These are phyloP conservation scores for Medicago ruthenica DNA, from an alignment of 306 rosid species.

Conservation along the genomic window DNA sequence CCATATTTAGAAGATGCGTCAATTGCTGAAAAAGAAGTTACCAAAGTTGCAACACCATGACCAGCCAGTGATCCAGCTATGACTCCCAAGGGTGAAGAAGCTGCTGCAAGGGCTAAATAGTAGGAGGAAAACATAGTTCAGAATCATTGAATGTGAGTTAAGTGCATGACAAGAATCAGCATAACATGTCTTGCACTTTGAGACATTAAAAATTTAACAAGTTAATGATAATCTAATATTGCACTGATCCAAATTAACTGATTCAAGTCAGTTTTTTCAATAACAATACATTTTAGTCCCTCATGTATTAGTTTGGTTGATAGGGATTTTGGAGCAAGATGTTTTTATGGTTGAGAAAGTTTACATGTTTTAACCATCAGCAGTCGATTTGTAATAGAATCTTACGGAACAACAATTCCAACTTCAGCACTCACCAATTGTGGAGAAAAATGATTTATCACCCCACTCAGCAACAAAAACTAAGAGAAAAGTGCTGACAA, in stretches of 20 bases:
- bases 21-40: conserved; percentile 45
- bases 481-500: conserved; percentile 71
- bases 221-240: conserved; percentile 24
- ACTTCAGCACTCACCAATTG: conserved; percentile 74
- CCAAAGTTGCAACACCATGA: conserved; percentile 93
- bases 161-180: conserved; percentile 20
- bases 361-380: not conserved
- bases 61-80: conserved; percentile 95
- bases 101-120: conserved; percentile 91
- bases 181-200: conserved; percentile 13
- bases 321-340: conserved; percentile 7
- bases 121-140: conserved; percentile 32
- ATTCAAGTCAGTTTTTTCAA: conserved; percentile 29
- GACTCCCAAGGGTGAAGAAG: conserved; percentile 97
- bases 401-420: conserved; percentile 11
- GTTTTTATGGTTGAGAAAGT: conserved; percentile 31
- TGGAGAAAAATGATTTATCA: conserved; percentile 95
- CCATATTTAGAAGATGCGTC: conserved; percentile 29
- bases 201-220: conserved; percentile 26
- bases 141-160: conserved; percentile 24
- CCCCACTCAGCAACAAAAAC: conserved; percentile 99
- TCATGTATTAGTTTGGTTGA: conserved; percentile 21
- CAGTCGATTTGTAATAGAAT: conserved; percentile 6
- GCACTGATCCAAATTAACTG: conserved; percentile 14
- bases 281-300: conserved; percentile 23